Conservation (phyloP, 257 asterid species). For the Lycium ferocissimum region DNA sequence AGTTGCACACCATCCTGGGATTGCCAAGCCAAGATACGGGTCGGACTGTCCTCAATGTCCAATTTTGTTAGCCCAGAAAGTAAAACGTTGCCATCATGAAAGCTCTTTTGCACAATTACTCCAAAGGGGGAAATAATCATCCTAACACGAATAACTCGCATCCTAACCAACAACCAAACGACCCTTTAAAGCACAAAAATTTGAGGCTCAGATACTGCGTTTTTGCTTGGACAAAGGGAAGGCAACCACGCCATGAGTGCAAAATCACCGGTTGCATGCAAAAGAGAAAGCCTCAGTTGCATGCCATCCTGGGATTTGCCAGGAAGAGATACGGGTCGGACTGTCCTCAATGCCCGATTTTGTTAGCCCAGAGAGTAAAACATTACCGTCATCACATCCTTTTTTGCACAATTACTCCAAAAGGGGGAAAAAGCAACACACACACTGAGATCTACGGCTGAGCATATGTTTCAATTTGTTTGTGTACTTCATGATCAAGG, state of each 20-base stretch:
- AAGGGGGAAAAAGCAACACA: not conserved
- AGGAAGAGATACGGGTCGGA: not conserved
- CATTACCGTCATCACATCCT: conserved; percentile 12
- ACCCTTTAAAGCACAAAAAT: not conserved
- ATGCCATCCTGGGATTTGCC: conserved; percentile 9
- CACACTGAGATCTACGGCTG: not conserved
- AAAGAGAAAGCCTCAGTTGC: conserved; percentile 7
- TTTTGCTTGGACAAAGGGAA: conserved; percentile 18
- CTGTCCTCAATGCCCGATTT: not conserved
- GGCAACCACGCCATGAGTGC: conserved; percentile 35
- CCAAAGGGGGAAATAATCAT: not conserved
- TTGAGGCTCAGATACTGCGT: conserved; percentile 17
- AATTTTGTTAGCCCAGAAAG: not conserved
- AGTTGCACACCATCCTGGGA: no score
- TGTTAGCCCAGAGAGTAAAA: not conserved
- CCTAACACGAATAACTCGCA: no score
- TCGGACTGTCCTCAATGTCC: no score
- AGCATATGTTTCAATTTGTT: not conserved
- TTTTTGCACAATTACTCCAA: conserved; percentile 8
- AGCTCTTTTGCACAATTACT: not conserved
- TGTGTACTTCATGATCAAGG: not conserved
- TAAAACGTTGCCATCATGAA: not conserved
- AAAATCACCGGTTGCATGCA: conserved; percentile 32
- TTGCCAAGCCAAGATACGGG: no score
- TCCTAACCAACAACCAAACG: no score